Evolutionary conservation across 371 early-diverging fungal species (phyloP).

Genomic region (Lichtheimia ramosa): DNA sequence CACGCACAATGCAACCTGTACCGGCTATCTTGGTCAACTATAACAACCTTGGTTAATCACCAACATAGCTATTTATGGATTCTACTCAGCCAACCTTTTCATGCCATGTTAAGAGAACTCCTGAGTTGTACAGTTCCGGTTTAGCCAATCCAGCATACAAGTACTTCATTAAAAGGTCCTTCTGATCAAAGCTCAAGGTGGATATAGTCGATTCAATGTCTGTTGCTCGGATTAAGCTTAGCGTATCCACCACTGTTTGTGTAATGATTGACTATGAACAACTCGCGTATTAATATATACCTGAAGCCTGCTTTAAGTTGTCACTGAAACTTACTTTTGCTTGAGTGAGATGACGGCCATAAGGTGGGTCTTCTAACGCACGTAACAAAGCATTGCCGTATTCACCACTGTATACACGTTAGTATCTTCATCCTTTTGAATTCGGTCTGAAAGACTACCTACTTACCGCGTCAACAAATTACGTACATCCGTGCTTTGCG

Average conservation of each 20-base stretch:
- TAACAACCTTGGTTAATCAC: conserved; percentile 5
- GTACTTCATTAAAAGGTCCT: conserved; percentile 88
- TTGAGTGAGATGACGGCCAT: conserved; percentile 65
- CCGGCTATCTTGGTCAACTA: conserved; percentile 85
- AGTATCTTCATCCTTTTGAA: too few species aligned
- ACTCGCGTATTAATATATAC: background rate
- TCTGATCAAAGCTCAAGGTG: conserved; percentile 57
- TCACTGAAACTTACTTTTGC: conserved; percentile 62
- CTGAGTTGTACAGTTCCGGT: conserved; percentile 84
- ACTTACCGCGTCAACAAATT: conserved; percentile 47
- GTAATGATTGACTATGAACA: conserved; percentile 61
- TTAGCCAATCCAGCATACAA: conserved; percentile 87
- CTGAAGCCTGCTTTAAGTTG: background rate
- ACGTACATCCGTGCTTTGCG: conserved; percentile 64
- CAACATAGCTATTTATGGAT: background rate
- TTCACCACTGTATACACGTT: conserved; percentile 59
- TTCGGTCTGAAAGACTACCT: background rate
- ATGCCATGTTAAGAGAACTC: conserved; percentile 86
- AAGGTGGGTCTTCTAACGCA: conserved; percentile 85
- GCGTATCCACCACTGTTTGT: conserved; percentile 77
- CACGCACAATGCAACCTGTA: conserved; percentile 84
- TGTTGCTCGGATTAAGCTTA: conserved; percentile 65
- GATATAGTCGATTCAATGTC: conserved; percentile 71
- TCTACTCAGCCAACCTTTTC: conserved; percentile 71
- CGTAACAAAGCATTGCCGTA: conserved; percentile 62